phyloP scores from a whole-genome alignment of 164 flowering plant genomes.

The Tetracentron sinense region DNA sequence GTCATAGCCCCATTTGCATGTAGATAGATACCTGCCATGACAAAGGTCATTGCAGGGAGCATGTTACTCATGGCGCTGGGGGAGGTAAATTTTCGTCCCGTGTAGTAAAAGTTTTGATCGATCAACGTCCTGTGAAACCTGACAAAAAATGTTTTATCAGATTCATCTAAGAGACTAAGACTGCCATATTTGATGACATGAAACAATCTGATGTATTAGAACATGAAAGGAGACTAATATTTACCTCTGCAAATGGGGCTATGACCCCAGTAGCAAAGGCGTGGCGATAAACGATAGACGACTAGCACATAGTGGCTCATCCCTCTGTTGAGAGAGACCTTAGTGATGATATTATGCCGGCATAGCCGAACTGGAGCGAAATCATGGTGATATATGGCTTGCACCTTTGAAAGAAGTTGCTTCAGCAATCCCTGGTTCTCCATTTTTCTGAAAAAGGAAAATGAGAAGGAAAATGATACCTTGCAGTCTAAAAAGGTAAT shows the following conservation, averaged over 20 bases:
- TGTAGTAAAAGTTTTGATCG: slow-evolving; percentile 88
- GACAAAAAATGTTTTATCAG: neutral
- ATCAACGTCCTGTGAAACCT: slow-evolving; percentile 70
- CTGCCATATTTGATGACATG: neutral
- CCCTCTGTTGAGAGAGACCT: slow-evolving; percentile 71
- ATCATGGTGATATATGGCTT: slow-evolving; percentile 71
- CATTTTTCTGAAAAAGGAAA: too few relatives aligned
- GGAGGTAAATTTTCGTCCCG: slow-evolving; percentile 80
- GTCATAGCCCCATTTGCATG: slow-evolving; percentile 75
- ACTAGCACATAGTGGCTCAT: slow-evolving; percentile 85
- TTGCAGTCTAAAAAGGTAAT: neutral
- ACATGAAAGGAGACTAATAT: slow-evolving; percentile 5
- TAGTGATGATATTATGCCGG: slow-evolving; percentile 79
- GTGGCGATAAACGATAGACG: slow-evolving; percentile 67
- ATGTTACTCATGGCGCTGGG: slow-evolving; percentile 93
- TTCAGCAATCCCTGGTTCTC: slow-evolving; percentile 33
- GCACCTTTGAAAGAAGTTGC: slow-evolving; percentile 31
- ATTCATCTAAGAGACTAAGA: too few relatives aligned
- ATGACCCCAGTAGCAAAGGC: slow-evolving; percentile 77
- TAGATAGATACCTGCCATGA: slow-evolving; percentile 67
- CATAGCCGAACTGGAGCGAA: slow-evolving; percentile 66
- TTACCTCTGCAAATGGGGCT: slow-evolving; percentile 83
- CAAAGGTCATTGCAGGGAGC: slow-evolving; percentile 90
- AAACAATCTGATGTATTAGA: neutral
- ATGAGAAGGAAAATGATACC: neutral